These are phyloP conservation scores for Oryza glaberrima DNA, from an alignment of 176 grass and related monocot genomes.

Conservation along the genomic window DNA sequence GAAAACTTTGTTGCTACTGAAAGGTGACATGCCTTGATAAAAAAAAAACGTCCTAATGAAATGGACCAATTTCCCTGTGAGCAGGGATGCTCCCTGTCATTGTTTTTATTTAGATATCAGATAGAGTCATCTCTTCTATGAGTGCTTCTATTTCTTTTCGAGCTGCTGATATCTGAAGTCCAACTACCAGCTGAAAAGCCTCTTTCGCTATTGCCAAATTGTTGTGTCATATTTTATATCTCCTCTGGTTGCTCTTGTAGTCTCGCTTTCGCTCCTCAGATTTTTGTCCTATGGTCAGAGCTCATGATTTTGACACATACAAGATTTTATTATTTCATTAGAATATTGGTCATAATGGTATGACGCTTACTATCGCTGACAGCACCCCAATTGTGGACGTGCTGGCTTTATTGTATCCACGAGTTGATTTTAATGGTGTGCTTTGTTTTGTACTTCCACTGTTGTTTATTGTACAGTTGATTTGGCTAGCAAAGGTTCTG, in stretches of 20 bases:
- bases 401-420: constrained; percentile 9
- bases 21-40: constrained; percentile 24
- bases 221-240: constrained; percentile 44
- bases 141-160: constrained; percentile 28
- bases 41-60: constrained; percentile 13
- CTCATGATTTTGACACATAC: constrained; percentile 23
- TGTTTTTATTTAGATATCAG: constrained; percentile 23
- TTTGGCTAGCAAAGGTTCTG: constrained; percentile 15
- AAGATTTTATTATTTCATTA: constrained; percentile 24
- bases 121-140: constrained; percentile 20
- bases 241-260: constrained; percentile 40
- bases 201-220: constrained; percentile 33
- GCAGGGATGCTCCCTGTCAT: constrained; percentile 7
- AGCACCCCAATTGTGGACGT: constrained; percentile 20
- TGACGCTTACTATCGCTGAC: constrained; percentile 7
- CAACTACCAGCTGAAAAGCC: constrained; percentile 36
- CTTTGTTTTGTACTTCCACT: constrained; percentile 8
- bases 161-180: constrained; percentile 42
- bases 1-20: neutral
- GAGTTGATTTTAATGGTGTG: constrained; percentile 16
- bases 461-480: constrained; percentile 18
- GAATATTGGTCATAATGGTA: constrained; percentile 27
- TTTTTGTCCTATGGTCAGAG: constrained; percentile 23
- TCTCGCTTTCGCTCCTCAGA: constrained; percentile 24
- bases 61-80: neutral